Base-by-base conservation (phyloP, 257 asterid genomes). In the Ligustrum vulgare region DNA sequence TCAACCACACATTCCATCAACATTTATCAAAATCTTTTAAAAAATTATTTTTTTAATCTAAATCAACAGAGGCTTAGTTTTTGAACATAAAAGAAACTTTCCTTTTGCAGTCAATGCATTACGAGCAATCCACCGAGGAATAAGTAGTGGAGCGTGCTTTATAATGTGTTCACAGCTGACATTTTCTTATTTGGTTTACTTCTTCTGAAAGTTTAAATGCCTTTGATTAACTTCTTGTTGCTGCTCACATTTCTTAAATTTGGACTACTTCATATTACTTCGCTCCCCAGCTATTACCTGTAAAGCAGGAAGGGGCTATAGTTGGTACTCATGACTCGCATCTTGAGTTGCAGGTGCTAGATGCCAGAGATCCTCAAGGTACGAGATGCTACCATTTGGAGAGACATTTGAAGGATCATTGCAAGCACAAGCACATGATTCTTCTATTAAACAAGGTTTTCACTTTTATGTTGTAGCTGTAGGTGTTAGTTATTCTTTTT, bases 361-460 rank as follows among this genome's bases (percentile, higher is more conserved):
- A 95, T 89, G 91, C 99, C 39, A 88, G 99, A 80, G 99, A 95
- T 80, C 99, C 99, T 20, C 92, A 83, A 78, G 99, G 98, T 84
- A 95, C 99, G 43, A 86, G 99, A 84, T 95, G 99, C 84, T 90
- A 84, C 85, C 99, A 95, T 89, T 73, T 95, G 84, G 99, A 94
- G 89, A 94, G 69, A 87, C 99, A 94, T 86, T 86, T 92, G 84
- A 91, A 83, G 88, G 94, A 91, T 80, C 89, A 90, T 47, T 94
- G 97, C 92, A 93, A 87, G 84, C 98, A 95, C 80, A 95, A 93
- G 73, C 97, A 95, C 86, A 81, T 94, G 98, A 81, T 94, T 78
- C 89, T 94, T 80, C 80, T 94, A 75, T 82, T 94, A 63, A 94
- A 92, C 79, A 94, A 94, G 99, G 99, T 92, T 36, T 71, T 62